Percentiles rank a stretch among this genome's conserved stretches.
phyloP scores from a whole-genome alignment of 345 rosid species.

The Ceriops zippeliana region DNA sequence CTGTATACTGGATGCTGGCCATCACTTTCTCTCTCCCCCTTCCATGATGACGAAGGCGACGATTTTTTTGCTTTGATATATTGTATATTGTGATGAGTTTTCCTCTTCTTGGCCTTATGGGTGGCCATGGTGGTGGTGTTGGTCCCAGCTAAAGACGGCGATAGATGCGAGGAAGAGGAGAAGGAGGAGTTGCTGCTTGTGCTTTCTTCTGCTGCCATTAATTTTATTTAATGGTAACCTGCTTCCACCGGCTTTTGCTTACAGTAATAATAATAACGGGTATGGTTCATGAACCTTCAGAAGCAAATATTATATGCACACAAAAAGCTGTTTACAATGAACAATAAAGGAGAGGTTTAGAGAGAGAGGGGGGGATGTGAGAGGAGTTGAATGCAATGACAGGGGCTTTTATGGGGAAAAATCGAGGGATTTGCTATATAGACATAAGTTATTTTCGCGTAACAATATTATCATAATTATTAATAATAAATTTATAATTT shows the following conservation, averaged over 20 bases:
- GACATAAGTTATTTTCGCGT: no score
- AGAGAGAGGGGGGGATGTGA: background rate
- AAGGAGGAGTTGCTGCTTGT: background rate
- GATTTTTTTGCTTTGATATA: background rate
- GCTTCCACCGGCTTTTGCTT: no score
- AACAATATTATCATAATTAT: no score
- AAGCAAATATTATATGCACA: background rate
- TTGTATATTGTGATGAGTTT: background rate
- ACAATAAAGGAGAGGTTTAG: background rate
- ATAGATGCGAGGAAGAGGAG: no score
- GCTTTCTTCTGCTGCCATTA: slow-evolving; percentile 5
- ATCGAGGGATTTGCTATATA: background rate
- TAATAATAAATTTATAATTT: no score
- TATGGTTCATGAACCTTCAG: background rate
- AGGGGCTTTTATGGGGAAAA: slow-evolving; percentile 5
- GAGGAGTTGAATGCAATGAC: background rate
- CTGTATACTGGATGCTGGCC: slow-evolving; percentile 16
- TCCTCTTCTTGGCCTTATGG: background rate
- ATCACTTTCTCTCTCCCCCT: background rate
- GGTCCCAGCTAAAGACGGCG: background rate
- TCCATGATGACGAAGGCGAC: background rate
- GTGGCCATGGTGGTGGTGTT: background rate
- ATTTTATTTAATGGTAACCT: no score
- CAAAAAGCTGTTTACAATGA: background rate
- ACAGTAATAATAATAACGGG: no score